Conservation (phyloP, 2,329 filamentous ascomycete species). For the Penicillium brevicompactum region DNA sequence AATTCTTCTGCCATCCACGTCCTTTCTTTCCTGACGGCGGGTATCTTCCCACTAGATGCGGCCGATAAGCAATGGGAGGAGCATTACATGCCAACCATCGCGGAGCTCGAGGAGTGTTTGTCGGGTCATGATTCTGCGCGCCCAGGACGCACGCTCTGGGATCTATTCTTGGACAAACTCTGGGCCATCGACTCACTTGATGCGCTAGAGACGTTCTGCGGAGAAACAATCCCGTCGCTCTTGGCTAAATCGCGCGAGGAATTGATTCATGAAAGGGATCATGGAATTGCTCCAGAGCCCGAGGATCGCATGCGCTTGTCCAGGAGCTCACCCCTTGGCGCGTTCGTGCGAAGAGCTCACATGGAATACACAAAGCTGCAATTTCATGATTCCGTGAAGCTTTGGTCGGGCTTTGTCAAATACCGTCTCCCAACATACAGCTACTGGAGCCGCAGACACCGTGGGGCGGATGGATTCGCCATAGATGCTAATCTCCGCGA, state of each 20-base stretch:
- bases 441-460: constrained; percentile 59
- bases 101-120: constrained; percentile 52
- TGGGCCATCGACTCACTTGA: constrained; percentile 85
- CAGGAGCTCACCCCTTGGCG: constrained; percentile 75
- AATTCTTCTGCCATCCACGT: constrained; percentile 72
- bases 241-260: constrained; percentile 66
- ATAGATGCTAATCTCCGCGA: constrained; percentile 65
- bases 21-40: constrained; percentile 75
- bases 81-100: constrained; percentile 41
- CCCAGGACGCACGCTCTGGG: constrained; percentile 82
- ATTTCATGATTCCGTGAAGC: constrained; percentile 73
- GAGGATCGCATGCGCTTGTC: constrained; percentile 63
- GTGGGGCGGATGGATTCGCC: constrained; percentile 48
- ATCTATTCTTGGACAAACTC: constrained; percentile 76
- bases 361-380: constrained; percentile 79
- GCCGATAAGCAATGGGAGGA: constrained; percentile 32
- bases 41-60: constrained; percentile 57
- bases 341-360: constrained; percentile 73
- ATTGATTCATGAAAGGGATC: constrained; percentile 57
- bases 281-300: constrained; percentile 50
- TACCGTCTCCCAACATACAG: constrained; percentile 76
- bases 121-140: constrained; percentile 53
- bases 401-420: constrained; percentile 81
- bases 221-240: constrained; percentile 54
- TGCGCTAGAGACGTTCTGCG: constrained; percentile 76